Conservation (phyloP, 495 filamentous ascomycete species). For the Hyaloscypha variabilis region DNA sequence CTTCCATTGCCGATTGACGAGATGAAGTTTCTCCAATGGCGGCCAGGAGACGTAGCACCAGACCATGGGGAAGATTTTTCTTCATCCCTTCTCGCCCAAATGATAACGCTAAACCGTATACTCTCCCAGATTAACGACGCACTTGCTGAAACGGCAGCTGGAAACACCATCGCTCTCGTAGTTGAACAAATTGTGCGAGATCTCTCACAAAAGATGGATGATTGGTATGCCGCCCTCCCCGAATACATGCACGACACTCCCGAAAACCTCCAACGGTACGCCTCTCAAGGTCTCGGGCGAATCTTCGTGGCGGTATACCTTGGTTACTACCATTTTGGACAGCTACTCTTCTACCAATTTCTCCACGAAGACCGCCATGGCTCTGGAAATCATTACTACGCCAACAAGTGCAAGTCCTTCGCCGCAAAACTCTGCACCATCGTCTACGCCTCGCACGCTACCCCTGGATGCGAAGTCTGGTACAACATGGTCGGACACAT, state of each 20-base stretch:
- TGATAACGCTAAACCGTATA: constrained; percentile 40
- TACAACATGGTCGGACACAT: constrained; percentile 46
- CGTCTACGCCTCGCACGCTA: constrained; percentile 35
- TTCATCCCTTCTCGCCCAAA: constrained; percentile 35
- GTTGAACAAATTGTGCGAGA: constrained; percentile 25
- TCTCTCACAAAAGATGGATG: constrained; percentile 32
- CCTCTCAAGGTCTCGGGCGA: constrained; percentile 38
- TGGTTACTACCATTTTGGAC: constrained; percentile 46
- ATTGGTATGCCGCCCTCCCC: constrained; percentile 37
- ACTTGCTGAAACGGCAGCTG: constrained; percentile 29
- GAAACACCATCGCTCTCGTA: constrained; percentile 10
- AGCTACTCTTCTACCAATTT: constrained; percentile 45
- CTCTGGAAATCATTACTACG: constrained; percentile 27
- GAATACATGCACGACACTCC: constrained; percentile 35
- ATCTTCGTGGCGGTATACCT: constrained; percentile 44
- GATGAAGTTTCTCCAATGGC: constrained; percentile 25
- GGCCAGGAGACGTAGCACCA: not conserved
- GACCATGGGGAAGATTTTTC: not conserved
- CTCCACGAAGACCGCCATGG: constrained; percentile 32
- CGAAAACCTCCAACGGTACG: constrained; percentile 36
- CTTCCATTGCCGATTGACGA: constrained; percentile 39
- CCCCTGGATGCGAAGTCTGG: constrained; percentile 38
- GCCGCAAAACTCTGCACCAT: constrained; percentile 38
- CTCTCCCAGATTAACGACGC: constrained; percentile 39
- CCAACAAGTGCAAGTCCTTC: constrained; percentile 39